Evolutionary conservation across 306 rosid species (phyloP), one percentile per base, ranked within the genome.

Genomic region (Dalbergia oliveri): DNA sequence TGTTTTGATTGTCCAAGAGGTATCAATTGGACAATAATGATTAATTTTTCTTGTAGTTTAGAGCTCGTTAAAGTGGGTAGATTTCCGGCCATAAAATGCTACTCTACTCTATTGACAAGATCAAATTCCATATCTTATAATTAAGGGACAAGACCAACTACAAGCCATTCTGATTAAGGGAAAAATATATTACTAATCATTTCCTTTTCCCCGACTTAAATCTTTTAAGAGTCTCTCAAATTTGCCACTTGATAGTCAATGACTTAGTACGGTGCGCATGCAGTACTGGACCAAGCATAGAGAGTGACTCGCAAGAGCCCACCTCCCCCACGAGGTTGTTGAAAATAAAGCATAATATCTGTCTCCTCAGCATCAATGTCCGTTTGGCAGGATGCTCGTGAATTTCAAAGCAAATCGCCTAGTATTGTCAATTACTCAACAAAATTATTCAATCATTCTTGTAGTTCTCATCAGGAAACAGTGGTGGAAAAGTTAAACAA

Each of bases 341-440:
- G 73, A 53, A 70, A 62, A 37, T 61, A 15, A 63, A 3, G 3
- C 60, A 56, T 51, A 51, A 43, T 75, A 16, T 49, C 50, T 37
- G 31, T 47, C 12, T 37, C 39, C 9, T 53, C 21, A 68, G 8
- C 26, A 1, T 5, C 75, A 11, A 45, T 54, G 64, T 71, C 64
- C 13, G 41, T 83, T 83, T 83, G 59, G 47, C 23, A 18, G 50
- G 16, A 53, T 13, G 14, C 47, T 44, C 56, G 21, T 34, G 50
- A 53, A 0, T 37, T 56, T 44, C 66, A 15, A 35, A 8, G 16
- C 69, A n/a, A 58, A 15, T 58, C 19, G 4, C 41, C 67, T 44
- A 72, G 11, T 79, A 69, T 23, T 19, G 53, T 76, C 81, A 50
- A 70, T 37, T 37, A 14, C 6, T 26, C 72, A 51, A 61, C 12